Evolutionary conservation across 176 grass and related monocot species (phyloP), one percentile per base, ranked within the genome.

Genomic region (Bothriochloa decipiens): DNA sequence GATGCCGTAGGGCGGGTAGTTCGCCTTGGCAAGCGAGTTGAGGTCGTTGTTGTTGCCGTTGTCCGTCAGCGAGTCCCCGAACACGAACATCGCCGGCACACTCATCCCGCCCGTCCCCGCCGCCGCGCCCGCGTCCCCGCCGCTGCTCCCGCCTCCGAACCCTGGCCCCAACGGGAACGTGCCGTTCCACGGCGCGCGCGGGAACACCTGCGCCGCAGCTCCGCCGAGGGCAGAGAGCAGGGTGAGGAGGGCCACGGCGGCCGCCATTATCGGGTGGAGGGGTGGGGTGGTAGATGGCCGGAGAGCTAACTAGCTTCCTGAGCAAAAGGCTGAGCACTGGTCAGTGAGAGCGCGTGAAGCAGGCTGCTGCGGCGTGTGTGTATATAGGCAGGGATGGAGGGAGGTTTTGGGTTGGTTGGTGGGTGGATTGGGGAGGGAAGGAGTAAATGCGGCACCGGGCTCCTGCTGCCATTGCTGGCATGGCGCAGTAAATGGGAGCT

Each of bases 21-120:
- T 95, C 0, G 96, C 96, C 87, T 94, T 95, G 45, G 96, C 96
- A 3, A 95, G 83, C 58, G 96, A 94, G 13, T 84, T 58, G 2
- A 98, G 55, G 74, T 94, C 81, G 74, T 98, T 98, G 93, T 95
- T 98, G 83, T 98, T 98, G 65, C 96, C 96, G 80, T 93, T 80
- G 86, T 95, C 96, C 47, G 91, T 95, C 49, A 98, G 93, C 33
- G 93, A 98, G 90, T 98, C 96, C 43, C 96, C 96, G 73, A 98
- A 98, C 49, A 88, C 91, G 76, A 95, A 98, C 93, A 98, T 92
- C n/a, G 96, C 96, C 28, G 93, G 93, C 77, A 91, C 89, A 74
- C 43, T 49, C 37, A 58, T 27, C 10, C 23, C 80, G 8, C 40
- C 40, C 40, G 40, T 42, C 40, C 40, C 40, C 7, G 40, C 76